These are phyloP conservation scores for Juglanconis sp. DNA, from an alignment of 2,329 filamentous ascomycete species.

Conservation along the genomic window DNA sequence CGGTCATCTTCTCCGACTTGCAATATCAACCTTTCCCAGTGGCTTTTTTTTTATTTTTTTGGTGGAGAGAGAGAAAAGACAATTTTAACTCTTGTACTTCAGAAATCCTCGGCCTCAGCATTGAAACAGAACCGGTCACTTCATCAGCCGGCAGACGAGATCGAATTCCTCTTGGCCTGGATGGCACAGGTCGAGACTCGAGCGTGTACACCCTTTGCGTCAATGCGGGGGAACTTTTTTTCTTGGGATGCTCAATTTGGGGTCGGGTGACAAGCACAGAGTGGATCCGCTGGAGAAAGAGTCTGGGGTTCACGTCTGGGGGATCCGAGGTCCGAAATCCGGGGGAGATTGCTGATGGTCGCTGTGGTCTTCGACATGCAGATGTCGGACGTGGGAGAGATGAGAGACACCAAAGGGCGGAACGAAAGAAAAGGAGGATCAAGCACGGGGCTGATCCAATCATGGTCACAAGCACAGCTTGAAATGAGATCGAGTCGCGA, in stretches of 20 bases:
- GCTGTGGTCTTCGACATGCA: no score
- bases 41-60: neutral
- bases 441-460: neutral
- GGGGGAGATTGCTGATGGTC: neutral
- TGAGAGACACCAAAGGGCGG: neutral
- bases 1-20: neutral
- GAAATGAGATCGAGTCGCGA: conserved; percentile 15
- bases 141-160: neutral
- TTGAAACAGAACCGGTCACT: neutral
- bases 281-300: neutral
- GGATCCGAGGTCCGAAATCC: neutral
- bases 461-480: conserved; percentile 7
- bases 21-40: neutral
- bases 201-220: neutral
- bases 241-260: conserved; percentile 1
- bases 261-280: conserved; percentile 6
- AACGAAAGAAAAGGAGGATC: neutral
- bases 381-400: neutral
- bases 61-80: neutral
- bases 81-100: no score
- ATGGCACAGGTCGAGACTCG: neutral
- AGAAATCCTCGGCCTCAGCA: no score
- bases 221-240: conserved; percentile 1
- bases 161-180: no score
- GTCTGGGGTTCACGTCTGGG: no score